Base-by-base conservation (phyloP, 2,329 filamentous ascomycete genomes). In the Verticillium longisporum region DNA sequence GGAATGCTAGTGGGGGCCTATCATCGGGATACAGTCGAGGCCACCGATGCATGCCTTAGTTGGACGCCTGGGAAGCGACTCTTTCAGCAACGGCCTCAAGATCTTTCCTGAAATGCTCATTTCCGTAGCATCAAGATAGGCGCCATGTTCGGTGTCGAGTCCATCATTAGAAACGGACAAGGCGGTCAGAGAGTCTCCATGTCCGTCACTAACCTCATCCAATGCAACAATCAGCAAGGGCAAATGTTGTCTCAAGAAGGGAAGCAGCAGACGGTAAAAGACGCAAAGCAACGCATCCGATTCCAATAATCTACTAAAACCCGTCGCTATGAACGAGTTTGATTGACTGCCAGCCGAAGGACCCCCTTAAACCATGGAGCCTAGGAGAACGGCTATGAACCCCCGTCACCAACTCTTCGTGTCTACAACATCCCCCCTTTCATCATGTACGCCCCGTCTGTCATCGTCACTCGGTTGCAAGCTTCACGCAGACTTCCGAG, bases 291-390 rank as follows among this genome's bases (percentile, higher is more conserved):
- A 56, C 55, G 55, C 55, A 56, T 56, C 55, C 55, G 33, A 56
- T 33, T 56, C 34, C 55, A 14, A 36, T 56, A 56, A 34, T 56
- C 55, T 56, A 56, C 26, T 26, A 61, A 55, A 63, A 57, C 50
- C 53, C 56, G 57, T 59, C 31, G 56, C 34, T 55, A 55, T 58
- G 59, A 32, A 61, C 41, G 57, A 59, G 50, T 59, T 26, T 55
- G 53, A 57, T 37, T 58, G 59, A 45, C 26, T 60, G 54, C 36
- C 54, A 31, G 37, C 21, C 60, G 37, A 58, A 37, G 38, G 32
- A 54, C 41, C 31, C 34, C 50, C 33, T 33, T n/a, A 33, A 14
- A 10, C 18, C 34, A 18, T 18, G 50, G 36, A 21, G 56, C 50
- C 56, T 32, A 33, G 14, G 41, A 50, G 41, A 6, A 7, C 41